Evolutionary conservation across 768 basidiomycete species (phyloP), one percentile per base, ranked within the genome.

Genomic region (Lactifluus pinguis): DNA sequence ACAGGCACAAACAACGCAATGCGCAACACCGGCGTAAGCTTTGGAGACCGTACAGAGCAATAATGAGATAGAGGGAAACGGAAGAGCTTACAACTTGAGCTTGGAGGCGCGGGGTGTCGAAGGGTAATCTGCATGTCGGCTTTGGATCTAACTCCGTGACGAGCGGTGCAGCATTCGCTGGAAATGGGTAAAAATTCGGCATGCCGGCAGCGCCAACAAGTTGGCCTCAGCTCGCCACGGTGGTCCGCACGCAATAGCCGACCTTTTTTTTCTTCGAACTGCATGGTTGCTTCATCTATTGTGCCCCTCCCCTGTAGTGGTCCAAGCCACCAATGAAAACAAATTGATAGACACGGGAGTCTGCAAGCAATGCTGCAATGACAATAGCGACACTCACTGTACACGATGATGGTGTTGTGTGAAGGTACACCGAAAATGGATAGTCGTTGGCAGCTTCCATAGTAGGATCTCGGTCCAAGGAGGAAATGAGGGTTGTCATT

Each of bases 381-480:
- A 34, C 25, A 11, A 53, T 53, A 47, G 9, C 44, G n/a, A 9
- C n/a, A 39, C 55, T 41, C 19, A 25, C 45, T 41, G 45, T 53
- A 45, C 51, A 17, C 53, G 30, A 45, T 34, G 34, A 19, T 38
- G 48, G 51, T 19, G 51, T 56, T 57, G 32, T 53, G 55, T 52
- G 56, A 58, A 62, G 47, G 47, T 29, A 25, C 29, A 2, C 61
- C 61, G 17, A 48, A 62, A 53, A 62, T 49, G 57, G 61, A 50
- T 49, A 58, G 53, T 19, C 45, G n/a, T 32, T 57, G 61, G 61
- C 61, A 62, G 61, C 52, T 62, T 62, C 61, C 61, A 62, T 54
- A 49, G 38, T 29, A 49, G 38, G 50, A 51, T 49, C 32, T n/a
- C 49, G 30, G 47, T 36, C 52, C 44, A 30, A 32, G 57, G 61